Evolutionary conservation across 257 asterid species (phyloP).

Genomic region (Solanum appendiculatum): DNA sequence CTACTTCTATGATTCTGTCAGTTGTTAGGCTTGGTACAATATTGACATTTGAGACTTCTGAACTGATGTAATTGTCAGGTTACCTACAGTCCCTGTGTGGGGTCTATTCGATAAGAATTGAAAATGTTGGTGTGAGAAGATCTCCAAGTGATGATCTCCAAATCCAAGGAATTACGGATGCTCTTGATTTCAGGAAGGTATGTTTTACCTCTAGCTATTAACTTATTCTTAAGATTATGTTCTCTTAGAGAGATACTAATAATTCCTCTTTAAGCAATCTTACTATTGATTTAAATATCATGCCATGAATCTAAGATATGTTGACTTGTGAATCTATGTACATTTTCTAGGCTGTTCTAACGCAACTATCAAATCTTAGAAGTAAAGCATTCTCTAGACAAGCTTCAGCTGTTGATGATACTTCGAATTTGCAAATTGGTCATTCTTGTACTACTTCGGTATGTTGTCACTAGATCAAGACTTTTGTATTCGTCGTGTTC

Average conservation of each 20-base stretch:
- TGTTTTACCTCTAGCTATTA: neutral
- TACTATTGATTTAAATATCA: neutral
- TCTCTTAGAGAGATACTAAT: neutral
- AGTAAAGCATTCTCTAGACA: constrained; percentile 29
- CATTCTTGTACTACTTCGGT: constrained; percentile 39
- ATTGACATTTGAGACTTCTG: neutral
- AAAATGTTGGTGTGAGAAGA: constrained; percentile 63
- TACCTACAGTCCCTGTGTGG: constrained; percentile 58
- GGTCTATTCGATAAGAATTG: constrained; percentile 60
- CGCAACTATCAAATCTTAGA: constrained; percentile 39
- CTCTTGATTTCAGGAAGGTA: constrained; percentile 68
- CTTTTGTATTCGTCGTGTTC: neutral
- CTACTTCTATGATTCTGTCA: neutral
- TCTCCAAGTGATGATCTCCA: constrained; percentile 66
- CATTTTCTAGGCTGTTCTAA: constrained; percentile 55
- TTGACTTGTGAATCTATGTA: neutral
- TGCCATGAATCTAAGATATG: neutral
- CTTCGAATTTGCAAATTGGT: constrained; percentile 19
- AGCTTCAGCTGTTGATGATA: constrained; percentile 32
- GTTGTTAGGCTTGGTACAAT: neutral
- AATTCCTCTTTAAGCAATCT: neutral
- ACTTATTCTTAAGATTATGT: neutral
- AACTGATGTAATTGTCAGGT: constrained; percentile 27
- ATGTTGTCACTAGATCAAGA: constrained; percentile 9
- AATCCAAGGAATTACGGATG: constrained; percentile 59